Evolutionary conservation across 2,329 filamentous ascomycete species (phyloP), one percentile per base, ranked within the genome.

Genomic region (Alternaria atra): DNA sequence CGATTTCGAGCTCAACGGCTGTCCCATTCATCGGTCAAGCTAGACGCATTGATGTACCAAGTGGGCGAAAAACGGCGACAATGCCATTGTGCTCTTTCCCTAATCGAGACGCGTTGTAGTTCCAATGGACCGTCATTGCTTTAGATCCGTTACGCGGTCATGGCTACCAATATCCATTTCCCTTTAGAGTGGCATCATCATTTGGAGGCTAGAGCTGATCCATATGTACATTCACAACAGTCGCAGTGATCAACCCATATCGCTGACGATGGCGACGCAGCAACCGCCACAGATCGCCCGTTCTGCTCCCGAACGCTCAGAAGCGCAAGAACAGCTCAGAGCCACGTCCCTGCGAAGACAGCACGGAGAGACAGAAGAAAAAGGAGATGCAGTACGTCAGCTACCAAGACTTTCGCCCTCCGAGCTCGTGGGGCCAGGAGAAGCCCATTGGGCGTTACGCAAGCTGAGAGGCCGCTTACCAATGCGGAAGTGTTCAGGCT

Each of bases 311-410:
- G 17, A 23, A 35, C n/a, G 7, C 8, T 6, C 20, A 25, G 12
- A 42, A 15, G 39, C 12, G 12, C 12, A 25, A 25, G 6, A 20
- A 6, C 5, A 12, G 3, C 0, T 20, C 2, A 9, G 20, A 42
- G 6, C 12, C 37, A 15, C 12, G 20, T 4, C 5, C 12, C 12
- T 12, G 12, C 20, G 20, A 20, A 25, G 12, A 42, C 10, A 2
- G 20, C 10, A 47, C n/a, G 15, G 32, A 40, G 52, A 55, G 40
- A n/a, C 52, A 47, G 6, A 55, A 32, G 52, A 46, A 17, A n/a
- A 9, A 34, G 20, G 13, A 27, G 13, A 23, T 23, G 30, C 42
- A 55, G 29, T 39, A 55, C 25, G 52, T 55, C 52, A 47, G 32
- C 40, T 17, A 46, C 6, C 13, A 47, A 29, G 42, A 46, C 2